These are phyloP conservation scores for Penicillium sp. DNA, from an alignment of 2,329 filamentous ascomycete species.

Conservation along the genomic window DNA sequence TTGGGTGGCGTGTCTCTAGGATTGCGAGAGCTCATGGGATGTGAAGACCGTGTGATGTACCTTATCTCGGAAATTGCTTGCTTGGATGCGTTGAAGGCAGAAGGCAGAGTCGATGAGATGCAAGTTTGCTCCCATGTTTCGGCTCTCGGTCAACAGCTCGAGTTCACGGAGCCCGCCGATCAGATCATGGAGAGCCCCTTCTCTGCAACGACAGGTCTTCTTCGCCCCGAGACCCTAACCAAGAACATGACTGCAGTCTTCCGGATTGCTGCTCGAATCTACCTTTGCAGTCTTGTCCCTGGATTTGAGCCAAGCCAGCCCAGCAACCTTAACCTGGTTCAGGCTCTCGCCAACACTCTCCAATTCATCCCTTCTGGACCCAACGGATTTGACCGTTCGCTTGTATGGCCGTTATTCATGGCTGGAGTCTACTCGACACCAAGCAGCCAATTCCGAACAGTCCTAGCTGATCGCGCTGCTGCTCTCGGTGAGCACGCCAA, in stretches of 20 bases:
- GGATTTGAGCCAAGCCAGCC: constrained; percentile 78
- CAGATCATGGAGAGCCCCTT: constrained; percentile 64
- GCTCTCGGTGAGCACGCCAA: constrained; percentile 77
- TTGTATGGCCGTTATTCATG: constrained; percentile 92
- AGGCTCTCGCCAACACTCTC: constrained; percentile 76
- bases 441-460: constrained; percentile 73
- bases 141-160: constrained; percentile 84
- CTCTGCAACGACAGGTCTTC: constrained; percentile 65
- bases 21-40: constrained; percentile 92
- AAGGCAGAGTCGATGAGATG: constrained; percentile 79
- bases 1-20: constrained; percentile 70
- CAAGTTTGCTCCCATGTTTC: constrained; percentile 87
- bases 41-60: constrained; percentile 97
- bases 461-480: constrained; percentile 76
- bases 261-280: constrained; percentile 90
- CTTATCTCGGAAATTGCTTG: constrained; percentile 97
- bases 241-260: constrained; percentile 90
- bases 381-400: constrained; percentile 83
- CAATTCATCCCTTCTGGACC: constrained; percentile 81
- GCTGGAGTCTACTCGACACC: constrained; percentile 78
- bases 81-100: constrained; percentile 83
- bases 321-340: constrained; percentile 76
- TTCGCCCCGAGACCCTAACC: constrained; percentile 81
- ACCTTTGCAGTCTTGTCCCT: constrained; percentile 93
- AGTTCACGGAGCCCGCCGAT: constrained; percentile 73